phyloP scores from a whole-genome alignment of 306 rosid species.

The Lotus japonicus region DNA sequence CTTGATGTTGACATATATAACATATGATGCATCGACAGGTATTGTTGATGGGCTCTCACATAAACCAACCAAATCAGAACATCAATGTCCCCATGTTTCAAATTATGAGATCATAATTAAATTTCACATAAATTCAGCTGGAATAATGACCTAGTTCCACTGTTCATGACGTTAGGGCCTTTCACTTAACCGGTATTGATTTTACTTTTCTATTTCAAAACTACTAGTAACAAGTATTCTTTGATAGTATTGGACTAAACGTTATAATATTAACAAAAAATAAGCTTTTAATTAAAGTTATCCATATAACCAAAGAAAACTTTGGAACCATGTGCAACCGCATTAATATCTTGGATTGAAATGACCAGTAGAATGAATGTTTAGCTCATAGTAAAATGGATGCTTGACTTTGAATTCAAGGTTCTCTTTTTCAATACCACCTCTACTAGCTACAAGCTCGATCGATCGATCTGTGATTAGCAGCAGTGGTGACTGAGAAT shows the following conservation, averaged over 20 bases:
- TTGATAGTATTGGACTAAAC: too few relatives aligned
- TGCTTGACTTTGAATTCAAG: conserved; percentile 31
- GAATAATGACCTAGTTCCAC: neutral
- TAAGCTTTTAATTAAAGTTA: too few relatives aligned
- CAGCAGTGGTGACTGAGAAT: neutral
- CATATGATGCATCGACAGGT: neutral
- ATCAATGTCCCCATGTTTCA: neutral
- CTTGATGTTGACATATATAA: neutral
- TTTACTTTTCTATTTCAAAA: too few relatives aligned
- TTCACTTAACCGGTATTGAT: too few relatives aligned
- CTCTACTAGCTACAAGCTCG: neutral
- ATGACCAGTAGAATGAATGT: neutral
- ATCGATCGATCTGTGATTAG: neutral
- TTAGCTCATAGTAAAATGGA: neutral
- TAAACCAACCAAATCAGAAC: neutral
- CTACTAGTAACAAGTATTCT: too few relatives aligned
- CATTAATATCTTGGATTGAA: neutral
- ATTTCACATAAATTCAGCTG: neutral
- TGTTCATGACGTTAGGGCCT: neutral
- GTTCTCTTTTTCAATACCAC: neutral
- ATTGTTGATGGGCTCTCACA: neutral
- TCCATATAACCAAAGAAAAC: too few relatives aligned
- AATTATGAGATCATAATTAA: neutral
- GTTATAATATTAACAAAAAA: too few relatives aligned
- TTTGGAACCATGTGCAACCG: neutral